A percentile compares a stretch with the other conserved stretches of the same genome.
Evolutionary conservation across 106 monocot species (phyloP).

Genomic region (Dendrobium officinale): DNA sequence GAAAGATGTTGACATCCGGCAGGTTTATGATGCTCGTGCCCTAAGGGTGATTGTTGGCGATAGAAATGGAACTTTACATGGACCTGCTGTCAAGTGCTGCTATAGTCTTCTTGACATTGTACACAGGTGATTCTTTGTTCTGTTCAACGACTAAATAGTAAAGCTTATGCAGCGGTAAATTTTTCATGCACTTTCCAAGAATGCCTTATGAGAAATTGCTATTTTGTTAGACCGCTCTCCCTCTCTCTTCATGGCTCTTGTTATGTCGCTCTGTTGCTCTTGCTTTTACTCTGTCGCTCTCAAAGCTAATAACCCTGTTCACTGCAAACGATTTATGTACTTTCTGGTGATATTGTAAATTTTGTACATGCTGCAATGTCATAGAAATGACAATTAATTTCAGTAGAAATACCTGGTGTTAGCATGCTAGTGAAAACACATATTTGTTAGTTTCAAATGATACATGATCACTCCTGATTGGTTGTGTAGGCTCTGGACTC

Average conservation of each 20-base stretch:
- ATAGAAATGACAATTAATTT: background rate
- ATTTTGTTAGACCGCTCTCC: background rate
- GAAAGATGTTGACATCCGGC: slow-evolving; percentile 63
- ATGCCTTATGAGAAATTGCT: background rate
- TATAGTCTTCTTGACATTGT: slow-evolving; percentile 83
- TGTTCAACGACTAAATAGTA: background rate
- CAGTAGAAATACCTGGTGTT: background rate
- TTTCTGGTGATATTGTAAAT: background rate
- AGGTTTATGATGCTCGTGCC: slow-evolving; percentile 94
- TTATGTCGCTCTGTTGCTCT: background rate
- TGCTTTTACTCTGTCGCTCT: background rate
- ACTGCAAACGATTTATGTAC: background rate
- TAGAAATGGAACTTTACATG: slow-evolving; percentile 78
- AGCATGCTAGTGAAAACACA: background rate
- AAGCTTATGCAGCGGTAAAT: background rate
- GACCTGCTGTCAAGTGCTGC: slow-evolving; percentile 82
- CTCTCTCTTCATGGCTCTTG: background rate
- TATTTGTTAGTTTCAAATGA: background rate
- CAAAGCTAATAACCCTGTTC: background rate
- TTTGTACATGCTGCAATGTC: background rate
- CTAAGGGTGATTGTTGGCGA: slow-evolving; percentile 89
- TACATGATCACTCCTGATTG: slow-evolving; percentile 12
- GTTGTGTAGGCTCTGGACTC: slow-evolving; percentile 74
- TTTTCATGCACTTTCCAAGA: background rate
- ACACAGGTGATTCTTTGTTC: slow-evolving; percentile 49